These are phyloP conservation scores for Ceratocystis colombiana DNA, from an alignment of 2,329 filamentous ascomycete species.

Conservation along the genomic window DNA sequence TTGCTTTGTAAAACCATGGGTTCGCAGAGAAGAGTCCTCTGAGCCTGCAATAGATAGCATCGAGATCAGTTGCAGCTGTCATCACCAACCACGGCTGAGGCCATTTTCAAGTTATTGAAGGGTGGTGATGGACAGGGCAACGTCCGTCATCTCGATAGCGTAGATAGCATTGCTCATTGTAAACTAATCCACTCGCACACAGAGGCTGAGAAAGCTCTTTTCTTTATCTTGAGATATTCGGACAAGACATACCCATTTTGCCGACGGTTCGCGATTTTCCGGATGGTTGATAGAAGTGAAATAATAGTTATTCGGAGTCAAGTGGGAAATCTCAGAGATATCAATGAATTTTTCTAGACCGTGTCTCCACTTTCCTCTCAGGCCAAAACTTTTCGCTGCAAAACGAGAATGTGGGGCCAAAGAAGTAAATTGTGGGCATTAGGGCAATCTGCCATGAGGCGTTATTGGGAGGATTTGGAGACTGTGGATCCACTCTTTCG, in stretches of 20 bases:
- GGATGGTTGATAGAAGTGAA: constrained; percentile 20
- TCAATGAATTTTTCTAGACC: constrained; percentile 7
- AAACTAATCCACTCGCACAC: constrained; percentile 43
- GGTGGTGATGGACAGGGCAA: not conserved
- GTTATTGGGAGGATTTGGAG: not conserved
- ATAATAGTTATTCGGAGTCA: constrained; percentile 3
- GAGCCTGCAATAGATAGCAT: not conserved
- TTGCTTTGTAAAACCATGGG: constrained; percentile 23
- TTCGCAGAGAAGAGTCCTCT: constrained; percentile 23
- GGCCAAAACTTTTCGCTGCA: constrained; percentile 16
- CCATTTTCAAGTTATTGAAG: constrained; percentile 10
- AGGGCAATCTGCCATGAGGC: constrained; percentile 21
- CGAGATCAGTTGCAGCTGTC: not conserved
- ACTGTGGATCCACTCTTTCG: not conserved
- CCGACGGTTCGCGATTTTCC: constrained; percentile 24
- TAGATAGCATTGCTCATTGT: constrained; percentile 16
- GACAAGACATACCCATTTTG: constrained; percentile 26
- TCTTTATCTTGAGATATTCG: constrained; percentile 22
- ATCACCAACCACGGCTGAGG: not conserved
- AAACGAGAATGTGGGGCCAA: constrained; percentile 6
- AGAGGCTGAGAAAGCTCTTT: constrained; percentile 33
- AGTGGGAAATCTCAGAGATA: constrained; percentile 14
- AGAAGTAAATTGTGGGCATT: constrained; percentile 22
- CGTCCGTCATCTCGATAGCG: not conserved
- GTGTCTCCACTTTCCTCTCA: constrained; percentile 7